These are phyloP conservation scores for Fusarium sp. DNA, from an alignment of 2,329 filamentous ascomycete species.

Conservation along the genomic window DNA sequence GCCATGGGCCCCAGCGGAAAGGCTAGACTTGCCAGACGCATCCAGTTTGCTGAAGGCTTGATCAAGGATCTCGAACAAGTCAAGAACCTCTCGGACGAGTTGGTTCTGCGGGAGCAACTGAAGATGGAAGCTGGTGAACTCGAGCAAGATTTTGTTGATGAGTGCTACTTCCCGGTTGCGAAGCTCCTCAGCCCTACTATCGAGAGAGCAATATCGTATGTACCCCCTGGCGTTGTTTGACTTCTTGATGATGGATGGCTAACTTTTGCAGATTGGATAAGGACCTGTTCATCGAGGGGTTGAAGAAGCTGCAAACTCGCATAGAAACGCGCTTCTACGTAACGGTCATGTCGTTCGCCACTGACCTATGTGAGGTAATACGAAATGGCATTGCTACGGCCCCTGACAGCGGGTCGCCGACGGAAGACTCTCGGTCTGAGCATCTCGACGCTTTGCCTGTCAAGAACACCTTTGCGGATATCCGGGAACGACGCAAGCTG, in stretches of 20 bases:
- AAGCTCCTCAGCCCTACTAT: slow-evolving; percentile 82
- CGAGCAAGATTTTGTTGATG: slow-evolving; percentile 84
- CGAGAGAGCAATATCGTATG: slow-evolving; percentile 85
- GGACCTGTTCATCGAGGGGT: slow-evolving; percentile 66
- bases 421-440: slow-evolving; percentile 47
- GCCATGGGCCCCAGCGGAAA: slow-evolving; percentile 90
- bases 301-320: slow-evolving; percentile 62
- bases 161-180: slow-evolving; percentile 90
- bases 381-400: slow-evolving; percentile 62
- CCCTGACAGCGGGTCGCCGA: slow-evolving; percentile 43
- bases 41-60: slow-evolving; percentile 86
- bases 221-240: too few relatives aligned
- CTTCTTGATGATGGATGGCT: slow-evolving; percentile 53
- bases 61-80: slow-evolving; percentile 83
- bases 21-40: slow-evolving; percentile 80
- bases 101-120: slow-evolving; percentile 80
- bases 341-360: slow-evolving; percentile 67
- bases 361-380: slow-evolving; percentile 68
- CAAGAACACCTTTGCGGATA: slow-evolving; percentile 71
- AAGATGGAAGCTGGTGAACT: slow-evolving; percentile 83
- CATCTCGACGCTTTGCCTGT: slow-evolving; percentile 60
- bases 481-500: slow-evolving; percentile 85
- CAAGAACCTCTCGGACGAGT: slow-evolving; percentile 74
- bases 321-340: slow-evolving; percentile 70
- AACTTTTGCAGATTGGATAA: slow-evolving; percentile 70